A percentile compares a stretch with the other conserved stretches of the same genome.
phyloP scores from a whole-genome alignment of 805 yeast species.

The Yarrowia bubula region DNA sequence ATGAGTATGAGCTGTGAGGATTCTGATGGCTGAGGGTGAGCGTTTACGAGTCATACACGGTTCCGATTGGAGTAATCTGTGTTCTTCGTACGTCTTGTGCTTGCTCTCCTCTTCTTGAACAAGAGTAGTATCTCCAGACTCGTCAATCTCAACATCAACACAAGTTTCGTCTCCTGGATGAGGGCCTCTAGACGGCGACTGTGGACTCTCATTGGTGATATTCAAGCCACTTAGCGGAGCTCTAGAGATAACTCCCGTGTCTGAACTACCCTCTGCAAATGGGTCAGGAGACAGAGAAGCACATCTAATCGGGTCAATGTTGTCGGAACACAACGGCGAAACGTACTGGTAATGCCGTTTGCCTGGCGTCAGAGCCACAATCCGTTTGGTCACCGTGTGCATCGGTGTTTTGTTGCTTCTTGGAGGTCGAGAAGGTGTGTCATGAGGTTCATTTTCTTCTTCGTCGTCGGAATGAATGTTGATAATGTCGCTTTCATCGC shows the following conservation, averaged over 20 bases:
- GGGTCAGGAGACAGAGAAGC: constrained; percentile 20
- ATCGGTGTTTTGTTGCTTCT: constrained; percentile 2
- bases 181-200: background rate
- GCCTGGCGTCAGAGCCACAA: constrained; percentile 19
- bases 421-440: constrained; percentile 5
- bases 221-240: background rate
- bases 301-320: constrained; percentile 16
- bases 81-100: background rate
- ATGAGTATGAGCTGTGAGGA: constrained; percentile 18
- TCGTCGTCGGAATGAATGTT: constrained; percentile 7
- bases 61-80: background rate
- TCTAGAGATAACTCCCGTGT: background rate
- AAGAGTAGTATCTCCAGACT: background rate
- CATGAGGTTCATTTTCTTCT: background rate
- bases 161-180: background rate
- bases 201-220: constrained; percentile 17
- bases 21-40: constrained; percentile 14
- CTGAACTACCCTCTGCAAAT: background rate
- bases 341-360: constrained; percentile 22
- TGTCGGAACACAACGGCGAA: constrained; percentile 25
- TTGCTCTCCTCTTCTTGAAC: background rate
- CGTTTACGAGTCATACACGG: constrained; percentile 6
- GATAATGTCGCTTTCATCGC: constrained; percentile 14
- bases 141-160: background rate
- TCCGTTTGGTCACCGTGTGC: constrained; percentile 20